Evolutionary conservation across 176 grass and related monocot species (phyloP).

Genomic region (Phragmites australis): DNA sequence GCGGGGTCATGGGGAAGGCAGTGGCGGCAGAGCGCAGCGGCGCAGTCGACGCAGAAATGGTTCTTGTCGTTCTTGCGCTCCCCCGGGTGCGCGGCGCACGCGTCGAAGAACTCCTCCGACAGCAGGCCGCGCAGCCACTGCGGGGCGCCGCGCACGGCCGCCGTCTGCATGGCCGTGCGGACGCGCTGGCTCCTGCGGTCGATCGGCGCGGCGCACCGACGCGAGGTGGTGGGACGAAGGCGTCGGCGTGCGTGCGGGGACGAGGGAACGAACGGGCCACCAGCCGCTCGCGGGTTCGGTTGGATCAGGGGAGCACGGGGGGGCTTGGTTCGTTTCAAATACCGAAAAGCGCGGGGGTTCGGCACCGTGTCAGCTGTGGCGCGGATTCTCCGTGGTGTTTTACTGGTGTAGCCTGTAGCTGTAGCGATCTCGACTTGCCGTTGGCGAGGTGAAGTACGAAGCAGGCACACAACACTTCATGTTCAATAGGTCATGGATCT

Average conservation of each 20-base stretch:
- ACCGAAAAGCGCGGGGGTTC: constrained; percentile 36
- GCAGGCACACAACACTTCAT: too few species aligned
- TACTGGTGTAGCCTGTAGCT: too few species aligned
- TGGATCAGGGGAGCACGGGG: background rate
- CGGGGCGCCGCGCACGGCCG: constrained; percentile 24
- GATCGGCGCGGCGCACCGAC: background rate
- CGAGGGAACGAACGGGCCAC: background rate
- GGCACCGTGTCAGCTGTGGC: background rate
- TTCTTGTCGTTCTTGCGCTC: constrained; percentile 65
- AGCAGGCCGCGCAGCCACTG: constrained; percentile 45
- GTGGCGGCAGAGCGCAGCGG: constrained; percentile 51
- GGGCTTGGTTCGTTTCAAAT: constrained; percentile 24
- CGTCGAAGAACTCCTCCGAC: constrained; percentile 57
- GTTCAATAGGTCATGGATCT: too few species aligned
- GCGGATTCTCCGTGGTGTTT: too few species aligned
- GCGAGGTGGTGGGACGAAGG: background rate
- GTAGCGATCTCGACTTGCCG: too few species aligned
- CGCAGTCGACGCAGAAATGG: constrained; percentile 59
- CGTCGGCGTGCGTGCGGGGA: background rate
- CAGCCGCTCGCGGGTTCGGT: background rate
- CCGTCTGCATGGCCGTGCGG: constrained; percentile 1
- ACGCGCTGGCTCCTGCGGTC: background rate
- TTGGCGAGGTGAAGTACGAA: too few species aligned
- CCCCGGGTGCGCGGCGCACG: constrained; percentile 37
- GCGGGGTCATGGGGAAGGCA: constrained; percentile 46